Evolutionary conservation across 2,329 filamentous ascomycete species (phyloP).

Genomic region (Clonostachys sp.): DNA sequence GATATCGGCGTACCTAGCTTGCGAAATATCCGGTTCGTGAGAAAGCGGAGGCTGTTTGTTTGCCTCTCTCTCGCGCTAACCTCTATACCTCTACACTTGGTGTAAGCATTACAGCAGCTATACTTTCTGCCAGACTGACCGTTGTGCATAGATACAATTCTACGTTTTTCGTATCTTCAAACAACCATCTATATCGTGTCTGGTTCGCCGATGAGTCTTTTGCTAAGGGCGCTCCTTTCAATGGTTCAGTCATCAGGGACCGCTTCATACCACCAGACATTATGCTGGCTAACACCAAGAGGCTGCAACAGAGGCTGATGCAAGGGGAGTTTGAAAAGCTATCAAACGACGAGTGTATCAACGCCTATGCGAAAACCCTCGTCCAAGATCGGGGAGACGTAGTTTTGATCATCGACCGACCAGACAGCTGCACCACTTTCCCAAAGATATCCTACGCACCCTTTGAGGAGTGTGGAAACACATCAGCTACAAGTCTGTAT

Average conservation of each 20-base stretch:
- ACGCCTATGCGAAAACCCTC: background rate
- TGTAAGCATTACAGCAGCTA: background rate
- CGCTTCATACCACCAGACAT: too few species aligned
- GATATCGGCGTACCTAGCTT: slow-evolving; percentile 15
- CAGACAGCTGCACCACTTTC: background rate
- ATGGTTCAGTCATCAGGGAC: too few species aligned
- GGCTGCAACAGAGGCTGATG: too few species aligned
- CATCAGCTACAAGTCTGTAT: too few species aligned
- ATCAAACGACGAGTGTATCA: background rate
- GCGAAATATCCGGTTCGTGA: slow-evolving; percentile 4
- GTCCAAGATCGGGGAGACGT: background rate
- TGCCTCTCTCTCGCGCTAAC: background rate
- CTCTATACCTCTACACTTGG: background rate
- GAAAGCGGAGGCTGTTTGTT: too few species aligned
- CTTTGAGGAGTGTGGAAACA: background rate
- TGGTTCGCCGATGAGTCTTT: background rate
- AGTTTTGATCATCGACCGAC: background rate
- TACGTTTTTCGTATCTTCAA: background rate
- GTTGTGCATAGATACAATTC: background rate
- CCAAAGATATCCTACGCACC: background rate
- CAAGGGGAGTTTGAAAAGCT: background rate
- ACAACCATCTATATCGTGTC: background rate
- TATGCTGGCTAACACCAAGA: too few species aligned
- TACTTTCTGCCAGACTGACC: background rate
- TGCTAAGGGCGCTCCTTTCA: too few species aligned